Conservation (phyloP, 1,139 yeast genomes). For the Zhuliangozyma blackwelliae region DNA sequence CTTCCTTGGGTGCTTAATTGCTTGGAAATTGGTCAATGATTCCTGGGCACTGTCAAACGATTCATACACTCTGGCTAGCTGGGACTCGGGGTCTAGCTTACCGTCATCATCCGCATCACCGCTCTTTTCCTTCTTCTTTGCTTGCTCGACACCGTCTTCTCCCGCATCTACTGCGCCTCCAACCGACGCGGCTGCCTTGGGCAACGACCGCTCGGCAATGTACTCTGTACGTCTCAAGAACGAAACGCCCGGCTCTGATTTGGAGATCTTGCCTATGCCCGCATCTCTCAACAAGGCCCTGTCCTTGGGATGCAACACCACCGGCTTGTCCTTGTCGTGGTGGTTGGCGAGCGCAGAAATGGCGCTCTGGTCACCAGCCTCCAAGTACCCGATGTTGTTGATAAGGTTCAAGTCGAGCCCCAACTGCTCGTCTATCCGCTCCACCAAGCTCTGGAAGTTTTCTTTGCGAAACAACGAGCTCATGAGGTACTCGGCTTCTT, state of each 20-base stretch:
- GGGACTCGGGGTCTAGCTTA: constrained; percentile 56
- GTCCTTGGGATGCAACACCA: constrained; percentile 71
- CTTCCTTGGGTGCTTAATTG: constrained; percentile 72
- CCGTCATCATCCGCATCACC: constrained; percentile 14
- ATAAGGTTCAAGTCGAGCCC: constrained; percentile 82
- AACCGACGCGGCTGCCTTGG: constrained; percentile 12
- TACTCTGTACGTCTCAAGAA: constrained; percentile 94
- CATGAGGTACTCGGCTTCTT: constrained; percentile 60
- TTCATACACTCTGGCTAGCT: constrained; percentile 65
- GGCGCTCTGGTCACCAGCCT: constrained; percentile 51
- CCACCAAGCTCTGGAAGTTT: constrained; percentile 62
- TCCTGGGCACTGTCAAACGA: constrained; percentile 65
- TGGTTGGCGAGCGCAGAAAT: constrained; percentile 24
- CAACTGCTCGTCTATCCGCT: constrained; percentile 61
- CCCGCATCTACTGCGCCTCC: constrained; percentile 9
- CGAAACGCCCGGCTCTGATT: constrained; percentile 62
- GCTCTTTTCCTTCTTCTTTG: constrained; percentile 16
- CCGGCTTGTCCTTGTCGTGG: constrained; percentile 17
- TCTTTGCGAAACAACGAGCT: constrained; percentile 75
- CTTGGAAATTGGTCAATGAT: constrained; percentile 37
- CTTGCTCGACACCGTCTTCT: constrained; percentile 10
- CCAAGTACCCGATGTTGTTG: constrained; percentile 64
- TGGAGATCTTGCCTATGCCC: constrained; percentile 44
- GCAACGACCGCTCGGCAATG: constrained; percentile 48
- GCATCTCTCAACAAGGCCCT: constrained; percentile 78